Evolutionary conservation across 148 eudicot genomes (phyloP).

Genomic region (Arbutus unedo): DNA sequence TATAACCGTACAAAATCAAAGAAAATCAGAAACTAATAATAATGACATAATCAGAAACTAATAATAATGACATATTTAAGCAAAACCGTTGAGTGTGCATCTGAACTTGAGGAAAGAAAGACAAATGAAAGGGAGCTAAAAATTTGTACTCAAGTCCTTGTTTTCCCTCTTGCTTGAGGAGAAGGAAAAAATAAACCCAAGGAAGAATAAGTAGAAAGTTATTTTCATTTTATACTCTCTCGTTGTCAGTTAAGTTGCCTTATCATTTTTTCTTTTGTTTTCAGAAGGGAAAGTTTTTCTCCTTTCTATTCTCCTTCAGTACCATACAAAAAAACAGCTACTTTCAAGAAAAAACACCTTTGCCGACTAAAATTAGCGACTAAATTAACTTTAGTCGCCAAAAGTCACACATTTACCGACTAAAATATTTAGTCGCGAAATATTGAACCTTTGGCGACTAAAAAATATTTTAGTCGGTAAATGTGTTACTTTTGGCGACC

Average conservation of each 20-base stretch:
- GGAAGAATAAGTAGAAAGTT: not conserved
- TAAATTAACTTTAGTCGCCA: no score
- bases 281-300: not conserved
- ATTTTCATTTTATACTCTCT: not conserved
- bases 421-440: no score
- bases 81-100: not conserved
- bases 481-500: no score
- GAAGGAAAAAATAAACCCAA: not conserved
- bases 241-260: not conserved
- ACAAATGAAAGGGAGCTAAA: not conserved
- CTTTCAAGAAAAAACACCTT: not conserved
- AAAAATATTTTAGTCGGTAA: no score
- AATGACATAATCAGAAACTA: not conserved
- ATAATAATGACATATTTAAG: no score
- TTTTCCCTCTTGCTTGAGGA: not conserved
- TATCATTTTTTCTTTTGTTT: not conserved
- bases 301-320: not conserved
- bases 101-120: not conserved
- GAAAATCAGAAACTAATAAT: not conserved
- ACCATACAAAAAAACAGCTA: not conserved
- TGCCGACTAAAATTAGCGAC: no score
- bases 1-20: not conserved
- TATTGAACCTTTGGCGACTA: no score
- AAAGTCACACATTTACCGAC: no score
- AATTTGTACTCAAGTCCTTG: not conserved